Base-by-base conservation (phyloP, 257 asterid species). In the Solanum microdontum region DNA sequence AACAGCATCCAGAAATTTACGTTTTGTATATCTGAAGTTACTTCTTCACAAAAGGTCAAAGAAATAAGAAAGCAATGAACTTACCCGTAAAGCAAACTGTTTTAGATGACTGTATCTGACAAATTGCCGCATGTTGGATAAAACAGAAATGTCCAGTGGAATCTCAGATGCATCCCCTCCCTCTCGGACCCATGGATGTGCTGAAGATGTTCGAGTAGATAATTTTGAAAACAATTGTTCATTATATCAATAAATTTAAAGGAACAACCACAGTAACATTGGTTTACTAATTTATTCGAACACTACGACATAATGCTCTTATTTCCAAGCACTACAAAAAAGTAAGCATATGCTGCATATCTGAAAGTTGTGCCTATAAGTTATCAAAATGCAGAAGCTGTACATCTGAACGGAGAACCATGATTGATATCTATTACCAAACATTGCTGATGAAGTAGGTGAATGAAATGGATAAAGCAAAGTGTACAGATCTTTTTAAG, bases 101-200 rank as follows among this genome's bases (percentile, higher is more conserved):
- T 95, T 95, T 79, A 95, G 92, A 84, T 91, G 94, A 87, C 94
- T 90, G 92, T 95, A 95, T 87, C 74, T 95, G 74, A 95, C 98
- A 91, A 95, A 95, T 55, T 94, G 94, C 76, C 98, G 93, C 95
- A 95, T 95, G 91, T 94, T 95, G 43, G 93, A 91, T 79, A 95
- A 90, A 84, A 95, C 95, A 72, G 97, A 95, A 60, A 95, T 95
- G 92, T 95, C 98, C 19, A 95, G 90, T 51, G 98, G 98, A 87
- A 95, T 95, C 89, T 95, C 98, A 24, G 96, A 94, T 86, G 98
- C 98, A 90, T 93, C 92, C 51, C 98, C 98, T 86, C 98, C 98
- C 90, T 95, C 98, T 84, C 98, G 93, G 82, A 95, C 98, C 98
- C 98, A 95, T 75, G 95, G 92, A 90, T 95, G 96, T 26, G 98